Percentiles rank a stretch among this genome's conserved stretches.
Conservation (phyloP, 2,329 filamentous ascomycete genomes). For the Aspergillus sp. region DNA sequence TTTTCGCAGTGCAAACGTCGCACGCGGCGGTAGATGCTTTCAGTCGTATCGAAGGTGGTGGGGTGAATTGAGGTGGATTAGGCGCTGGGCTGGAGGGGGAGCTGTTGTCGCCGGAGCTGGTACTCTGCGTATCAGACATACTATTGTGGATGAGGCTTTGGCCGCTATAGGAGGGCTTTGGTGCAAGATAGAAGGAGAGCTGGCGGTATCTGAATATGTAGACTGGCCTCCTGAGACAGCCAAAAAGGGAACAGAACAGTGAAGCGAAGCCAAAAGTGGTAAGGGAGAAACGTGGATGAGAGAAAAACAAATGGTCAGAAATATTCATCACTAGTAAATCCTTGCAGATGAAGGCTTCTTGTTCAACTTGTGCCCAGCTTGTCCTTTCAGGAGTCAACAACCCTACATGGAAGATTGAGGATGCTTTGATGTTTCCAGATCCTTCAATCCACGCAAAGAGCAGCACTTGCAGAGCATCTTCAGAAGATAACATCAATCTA, state of each 20-base stretch:
- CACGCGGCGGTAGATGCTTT: slow-evolving; percentile 43
- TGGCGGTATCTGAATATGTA: background rate
- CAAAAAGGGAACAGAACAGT: background rate
- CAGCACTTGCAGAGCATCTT: background rate
- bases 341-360: background rate
- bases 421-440: background rate
- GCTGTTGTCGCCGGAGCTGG: no score
- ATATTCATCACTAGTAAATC: background rate
- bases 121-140: background rate
- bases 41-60: slow-evolving; percentile 32
- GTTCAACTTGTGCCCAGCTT: background rate
- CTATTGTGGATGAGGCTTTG: background rate
- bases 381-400: background rate
- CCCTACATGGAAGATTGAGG: background rate
- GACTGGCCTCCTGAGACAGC: background rate
- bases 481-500: background rate
- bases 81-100: background rate
- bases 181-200: background rate
- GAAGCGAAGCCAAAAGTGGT: background rate
- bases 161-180: background rate
- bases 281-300: background rate
- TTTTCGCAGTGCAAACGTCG: slow-evolving; percentile 42
- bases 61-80: background rate
- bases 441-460: background rate
- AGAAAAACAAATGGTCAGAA: background rate